Evolutionary conservation across 768 basidiomycete genomes (phyloP).

Genomic region (Glaciozyma antarctica): DNA sequence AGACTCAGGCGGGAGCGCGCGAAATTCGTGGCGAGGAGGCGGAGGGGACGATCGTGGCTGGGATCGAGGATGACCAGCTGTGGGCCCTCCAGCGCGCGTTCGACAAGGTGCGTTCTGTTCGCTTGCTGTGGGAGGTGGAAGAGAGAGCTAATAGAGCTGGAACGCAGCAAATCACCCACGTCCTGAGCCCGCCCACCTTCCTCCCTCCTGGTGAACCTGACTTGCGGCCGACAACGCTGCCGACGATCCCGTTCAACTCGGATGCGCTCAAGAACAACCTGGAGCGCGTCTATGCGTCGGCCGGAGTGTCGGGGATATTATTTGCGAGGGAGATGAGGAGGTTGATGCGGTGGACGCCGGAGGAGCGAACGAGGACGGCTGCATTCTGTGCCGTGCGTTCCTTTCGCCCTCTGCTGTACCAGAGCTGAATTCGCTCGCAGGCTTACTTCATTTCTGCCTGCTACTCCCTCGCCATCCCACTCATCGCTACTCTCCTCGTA

Average conservation of each 20-base stretch:
- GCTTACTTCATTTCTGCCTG: conserved; percentile 40
- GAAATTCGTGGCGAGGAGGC: conserved; percentile 30
- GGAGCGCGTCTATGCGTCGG: conserved; percentile 40
- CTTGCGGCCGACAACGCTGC: conserved; percentile 41
- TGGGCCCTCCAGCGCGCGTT: conserved; percentile 40
- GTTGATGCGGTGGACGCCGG: conserved; percentile 39
- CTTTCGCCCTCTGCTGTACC: background rate
- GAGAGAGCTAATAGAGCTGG: too few relatives aligned
- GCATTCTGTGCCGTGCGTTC: conserved; percentile 34
- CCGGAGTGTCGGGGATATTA: conserved; percentile 39
- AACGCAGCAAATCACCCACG: conserved; percentile 41
- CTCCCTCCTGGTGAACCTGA: conserved; percentile 41
- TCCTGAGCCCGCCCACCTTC: conserved; percentile 39
- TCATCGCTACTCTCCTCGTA: conserved; percentile 37
- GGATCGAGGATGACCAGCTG: conserved; percentile 42
- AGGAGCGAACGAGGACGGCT: conserved; percentile 38
- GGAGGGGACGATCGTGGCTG: conserved; percentile 39
- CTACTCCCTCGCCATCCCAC: conserved; percentile 39
- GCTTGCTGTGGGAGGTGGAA: too few relatives aligned
- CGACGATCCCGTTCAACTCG: conserved; percentile 41
- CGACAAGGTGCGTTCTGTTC: conserved; percentile 38
- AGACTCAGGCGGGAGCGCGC: conserved; percentile 40
- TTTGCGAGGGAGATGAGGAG: conserved; percentile 37
- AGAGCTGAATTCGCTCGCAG: conserved; percentile 1
- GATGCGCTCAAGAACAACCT: conserved; percentile 41